Percentiles rank a stretch among this genome's conserved stretches.
Evolutionary conservation across 176 grass and related monocot genomes (phyloP).

Genomic region (Zea luxurians): DNA sequence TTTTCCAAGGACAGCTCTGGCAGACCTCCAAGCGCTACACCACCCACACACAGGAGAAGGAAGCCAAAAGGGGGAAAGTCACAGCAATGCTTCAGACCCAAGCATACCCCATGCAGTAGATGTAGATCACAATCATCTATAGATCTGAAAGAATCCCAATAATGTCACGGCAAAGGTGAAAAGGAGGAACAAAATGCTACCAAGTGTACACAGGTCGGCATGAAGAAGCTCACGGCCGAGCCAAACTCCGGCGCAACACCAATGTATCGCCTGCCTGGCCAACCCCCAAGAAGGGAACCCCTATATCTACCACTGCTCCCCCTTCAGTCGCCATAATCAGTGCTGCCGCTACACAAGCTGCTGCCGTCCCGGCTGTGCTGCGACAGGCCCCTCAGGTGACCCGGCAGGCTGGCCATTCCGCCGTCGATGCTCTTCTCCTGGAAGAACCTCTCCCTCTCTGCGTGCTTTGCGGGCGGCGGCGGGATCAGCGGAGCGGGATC

Average conservation of each 20-base stretch:
- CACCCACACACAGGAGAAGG: background rate
- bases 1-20: background rate
- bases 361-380: constrained; percentile 61
- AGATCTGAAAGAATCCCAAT: constrained; percentile 25
- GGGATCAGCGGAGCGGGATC: constrained; percentile 51
- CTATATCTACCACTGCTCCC: constrained; percentile 30
- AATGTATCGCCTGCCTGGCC: constrained; percentile 30
- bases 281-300: constrained; percentile 22
- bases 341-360: constrained; percentile 78
- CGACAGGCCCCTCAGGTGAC: constrained; percentile 62
- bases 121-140: constrained; percentile 40
- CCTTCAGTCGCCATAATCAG: constrained; percentile 76
- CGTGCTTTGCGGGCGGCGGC: constrained; percentile 65
- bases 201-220: constrained; percentile 54
- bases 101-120: constrained; percentile 22
- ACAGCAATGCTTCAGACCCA: constrained; percentile 20
- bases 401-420: constrained; percentile 29
- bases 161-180: constrained; percentile 21
- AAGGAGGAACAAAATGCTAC: constrained; percentile 7
- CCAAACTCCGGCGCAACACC: constrained; percentile 5
- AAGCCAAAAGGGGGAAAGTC: constrained; percentile 11
- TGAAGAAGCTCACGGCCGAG: background rate
- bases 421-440: constrained; percentile 64
- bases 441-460: constrained; percentile 80
- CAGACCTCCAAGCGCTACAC: background rate